A percentile compares a stretch with the other conserved stretches of the same genome.
phyloP scores from a whole-genome alignment of 805 yeast genomes.

The Priceomyces carsonii region DNA sequence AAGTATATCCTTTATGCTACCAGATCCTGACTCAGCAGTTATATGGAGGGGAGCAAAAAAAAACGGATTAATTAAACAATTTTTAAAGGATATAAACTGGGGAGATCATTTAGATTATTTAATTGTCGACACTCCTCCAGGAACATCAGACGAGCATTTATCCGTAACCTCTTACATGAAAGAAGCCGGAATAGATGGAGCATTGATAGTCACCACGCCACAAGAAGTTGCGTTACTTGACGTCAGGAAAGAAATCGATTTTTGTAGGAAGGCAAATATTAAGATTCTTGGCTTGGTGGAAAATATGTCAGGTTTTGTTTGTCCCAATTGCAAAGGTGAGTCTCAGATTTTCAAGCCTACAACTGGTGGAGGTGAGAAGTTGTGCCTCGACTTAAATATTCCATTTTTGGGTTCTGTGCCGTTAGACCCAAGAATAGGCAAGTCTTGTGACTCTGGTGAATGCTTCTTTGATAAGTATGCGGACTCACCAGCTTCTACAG shows the following conservation, averaged over 20 bases:
- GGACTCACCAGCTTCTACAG: slow-evolving; percentile 90
- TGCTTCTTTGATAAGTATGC: slow-evolving; percentile 81
- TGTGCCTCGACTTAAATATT: slow-evolving; percentile 77
- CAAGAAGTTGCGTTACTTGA: slow-evolving; percentile 96
- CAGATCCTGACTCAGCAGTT: slow-evolving; percentile 88
- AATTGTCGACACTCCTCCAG: slow-evolving; percentile 96
- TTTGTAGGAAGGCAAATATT: slow-evolving; percentile 88
- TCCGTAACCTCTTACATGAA: slow-evolving; percentile 85
- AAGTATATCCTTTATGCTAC: slow-evolving; percentile 94
- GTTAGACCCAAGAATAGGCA: slow-evolving; percentile 91
- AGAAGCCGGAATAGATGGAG: slow-evolving; percentile 93
- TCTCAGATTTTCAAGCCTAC: slow-evolving; percentile 91
- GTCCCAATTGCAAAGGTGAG: slow-evolving; percentile 91
- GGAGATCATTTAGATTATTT: slow-evolving; percentile 77
- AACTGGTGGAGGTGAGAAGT: slow-evolving; percentile 90
- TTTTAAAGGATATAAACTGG: slow-evolving; percentile 95
- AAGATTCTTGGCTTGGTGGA: slow-evolving; percentile 88
- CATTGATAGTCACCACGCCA: slow-evolving; percentile 92
- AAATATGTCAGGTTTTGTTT: slow-evolving; percentile 97
- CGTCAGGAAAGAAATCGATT: slow-evolving; percentile 93
- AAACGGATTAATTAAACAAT: slow-evolving; percentile 89
- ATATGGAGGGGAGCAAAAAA: slow-evolving; percentile 99
- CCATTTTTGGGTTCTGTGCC: slow-evolving; percentile 92
- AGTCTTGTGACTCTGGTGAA: slow-evolving; percentile 82
- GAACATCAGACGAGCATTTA: slow-evolving; percentile 96